Evolutionary conservation across 345 rosid species (phyloP).

Genomic region (Syzygium aqueum): DNA sequence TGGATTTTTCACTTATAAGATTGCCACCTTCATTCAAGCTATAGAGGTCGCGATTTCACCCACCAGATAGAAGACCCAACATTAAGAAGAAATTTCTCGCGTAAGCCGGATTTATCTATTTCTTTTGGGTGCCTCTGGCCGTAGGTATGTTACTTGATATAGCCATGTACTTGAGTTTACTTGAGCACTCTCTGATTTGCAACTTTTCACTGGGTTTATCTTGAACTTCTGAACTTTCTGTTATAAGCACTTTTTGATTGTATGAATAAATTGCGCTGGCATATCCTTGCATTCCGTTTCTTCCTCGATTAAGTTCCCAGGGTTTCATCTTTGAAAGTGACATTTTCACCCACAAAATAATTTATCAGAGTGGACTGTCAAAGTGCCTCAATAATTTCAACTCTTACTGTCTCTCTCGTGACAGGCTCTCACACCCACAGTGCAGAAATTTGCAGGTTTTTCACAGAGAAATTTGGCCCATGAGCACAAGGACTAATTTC

Average conservation of each 20-base stretch:
- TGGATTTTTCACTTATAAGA: slow-evolving; percentile 85
- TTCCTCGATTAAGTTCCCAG: not conserved
- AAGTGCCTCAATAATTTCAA: not conserved
- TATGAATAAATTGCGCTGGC: not conserved
- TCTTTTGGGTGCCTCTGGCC: not conserved
- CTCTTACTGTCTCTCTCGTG: not conserved
- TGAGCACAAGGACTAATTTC: not conserved
- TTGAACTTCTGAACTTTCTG: not conserved
- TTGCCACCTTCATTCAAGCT: slow-evolving; percentile 86
- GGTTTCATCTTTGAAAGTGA: not conserved
- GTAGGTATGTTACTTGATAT: not conserved
- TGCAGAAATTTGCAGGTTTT: not conserved
- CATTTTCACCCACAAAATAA: not conserved
- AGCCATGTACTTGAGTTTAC: not conserved
- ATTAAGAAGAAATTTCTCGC: not conserved
- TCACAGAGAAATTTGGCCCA: not conserved
- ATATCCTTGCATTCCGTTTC: not conserved
- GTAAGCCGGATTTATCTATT: not conserved
- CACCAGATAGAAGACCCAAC: slow-evolving; percentile 20
- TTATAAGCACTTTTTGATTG: not conserved
- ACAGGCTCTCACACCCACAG: not conserved
- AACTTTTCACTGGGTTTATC: not conserved
- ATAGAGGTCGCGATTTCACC: slow-evolving; percentile 50
- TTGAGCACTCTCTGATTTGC: not conserved
- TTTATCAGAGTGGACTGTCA: not conserved